These are phyloP conservation scores for Russula earlei DNA, from an alignment of 768 basidiomycete species.

Conservation along the genomic window DNA sequence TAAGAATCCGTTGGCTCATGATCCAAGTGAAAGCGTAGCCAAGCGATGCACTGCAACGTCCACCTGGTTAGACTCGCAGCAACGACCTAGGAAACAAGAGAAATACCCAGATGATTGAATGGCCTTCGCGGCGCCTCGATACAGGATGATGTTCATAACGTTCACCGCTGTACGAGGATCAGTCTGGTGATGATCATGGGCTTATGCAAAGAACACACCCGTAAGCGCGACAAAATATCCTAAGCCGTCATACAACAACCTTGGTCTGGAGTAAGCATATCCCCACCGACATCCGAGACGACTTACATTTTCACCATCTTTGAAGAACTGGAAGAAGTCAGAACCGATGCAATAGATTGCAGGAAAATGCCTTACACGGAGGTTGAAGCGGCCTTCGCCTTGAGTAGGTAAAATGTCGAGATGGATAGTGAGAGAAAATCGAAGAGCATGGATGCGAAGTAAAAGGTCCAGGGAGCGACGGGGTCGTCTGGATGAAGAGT, in stretches of 20 bases:
- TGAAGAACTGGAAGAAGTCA: conserved; percentile 18
- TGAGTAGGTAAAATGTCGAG: conserved; percentile 43
- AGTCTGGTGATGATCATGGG: neutral
- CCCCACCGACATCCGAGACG: neutral
- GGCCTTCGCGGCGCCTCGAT: conserved; percentile 17
- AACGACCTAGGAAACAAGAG: neutral
- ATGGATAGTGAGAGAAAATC: conserved; percentile 43
- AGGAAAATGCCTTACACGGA: conserved; percentile 23
- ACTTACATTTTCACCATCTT: conserved; percentile 24
- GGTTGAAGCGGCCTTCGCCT: conserved; percentile 29
- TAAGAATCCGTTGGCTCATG: conserved; percentile 30
- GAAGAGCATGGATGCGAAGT: conserved; percentile 47
- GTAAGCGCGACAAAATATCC: conserved; percentile 31
- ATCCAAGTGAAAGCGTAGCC: conserved; percentile 31
- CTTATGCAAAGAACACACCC: conserved; percentile 20
- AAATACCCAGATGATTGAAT: conserved; percentile 22
- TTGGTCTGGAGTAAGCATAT: no score
- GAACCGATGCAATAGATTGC: neutral
- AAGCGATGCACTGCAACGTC: conserved; percentile 23
- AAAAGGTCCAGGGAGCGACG: conserved; percentile 47
- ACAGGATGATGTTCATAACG: conserved; percentile 25
- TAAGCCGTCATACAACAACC: no score
- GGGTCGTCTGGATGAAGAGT: conserved; percentile 14
- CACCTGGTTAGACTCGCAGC: neutral
- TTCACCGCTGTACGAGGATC: conserved; percentile 20